These are phyloP conservation scores for Gynochthodes officinalis DNA, from an alignment of 257 asterid genomes.

Conservation along the genomic window DNA sequence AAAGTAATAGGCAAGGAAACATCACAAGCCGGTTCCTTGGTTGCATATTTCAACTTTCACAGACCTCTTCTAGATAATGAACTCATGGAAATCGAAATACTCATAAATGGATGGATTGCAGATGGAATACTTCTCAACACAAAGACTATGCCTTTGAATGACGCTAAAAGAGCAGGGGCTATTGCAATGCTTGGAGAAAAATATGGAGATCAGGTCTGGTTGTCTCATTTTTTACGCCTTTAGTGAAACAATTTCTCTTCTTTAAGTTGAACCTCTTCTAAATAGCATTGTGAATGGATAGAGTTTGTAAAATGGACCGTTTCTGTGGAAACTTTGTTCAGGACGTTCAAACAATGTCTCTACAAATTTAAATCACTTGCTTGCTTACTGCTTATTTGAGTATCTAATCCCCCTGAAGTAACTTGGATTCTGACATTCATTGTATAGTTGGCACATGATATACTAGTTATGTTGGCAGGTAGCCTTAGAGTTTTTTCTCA, in stretches of 20 bases:
- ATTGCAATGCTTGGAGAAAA: slow-evolving; percentile 98
- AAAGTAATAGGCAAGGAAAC: slow-evolving; percentile 85
- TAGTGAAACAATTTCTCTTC: background rate
- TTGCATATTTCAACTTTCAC: slow-evolving; percentile 85
- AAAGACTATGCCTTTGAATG: slow-evolving; percentile 67
- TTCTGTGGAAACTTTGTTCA: background rate
- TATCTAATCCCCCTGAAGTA: background rate
- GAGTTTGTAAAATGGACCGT: background rate
- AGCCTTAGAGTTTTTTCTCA: too few relatives aligned
- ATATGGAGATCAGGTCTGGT: slow-evolving; percentile 79
- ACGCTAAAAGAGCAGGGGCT: slow-evolving; percentile 94
- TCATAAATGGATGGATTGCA: slow-evolving; percentile 81
- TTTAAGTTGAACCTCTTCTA: background rate
- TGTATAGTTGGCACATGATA: too few relatives aligned
- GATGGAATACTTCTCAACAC: slow-evolving; percentile 74
- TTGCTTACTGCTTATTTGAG: background rate
- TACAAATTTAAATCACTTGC: background rate
- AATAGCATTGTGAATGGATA: background rate
- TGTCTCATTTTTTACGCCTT: background rate
- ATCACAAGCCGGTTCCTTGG: slow-evolving; percentile 97
- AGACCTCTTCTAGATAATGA: slow-evolving; percentile 72
- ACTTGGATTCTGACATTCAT: slow-evolving; percentile 3
- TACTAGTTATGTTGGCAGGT: background rate
- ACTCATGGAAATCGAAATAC: slow-evolving; percentile 66
- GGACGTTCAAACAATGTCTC: too few relatives aligned